Evolutionary conservation across 2,329 filamentous ascomycete species (phyloP).

Genomic region (Chlorencoelia australis): DNA sequence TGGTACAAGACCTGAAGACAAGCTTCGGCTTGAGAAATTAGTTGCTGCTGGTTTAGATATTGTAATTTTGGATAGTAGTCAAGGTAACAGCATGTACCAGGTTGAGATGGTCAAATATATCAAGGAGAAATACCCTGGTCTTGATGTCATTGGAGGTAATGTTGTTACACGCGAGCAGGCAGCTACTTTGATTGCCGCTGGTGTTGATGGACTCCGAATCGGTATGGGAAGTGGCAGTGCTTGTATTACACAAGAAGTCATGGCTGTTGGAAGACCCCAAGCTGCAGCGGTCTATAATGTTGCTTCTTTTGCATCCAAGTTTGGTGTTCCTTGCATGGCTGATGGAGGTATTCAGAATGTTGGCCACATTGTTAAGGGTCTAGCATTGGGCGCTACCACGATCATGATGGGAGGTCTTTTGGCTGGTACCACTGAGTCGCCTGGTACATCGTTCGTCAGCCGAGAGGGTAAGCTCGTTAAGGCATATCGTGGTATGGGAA

Average conservation of each 20-base stretch:
- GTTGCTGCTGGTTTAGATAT: slow-evolving; percentile 94
- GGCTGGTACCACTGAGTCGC: slow-evolving; percentile 93
- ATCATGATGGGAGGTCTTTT: slow-evolving; percentile 99
- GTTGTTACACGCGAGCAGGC: slow-evolving; percentile 97
- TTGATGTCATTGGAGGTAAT: slow-evolving; percentile 97
- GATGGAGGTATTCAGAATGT: slow-evolving; percentile 98
- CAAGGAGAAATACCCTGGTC: slow-evolving; percentile 72
- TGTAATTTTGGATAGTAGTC: slow-evolving; percentile 89
- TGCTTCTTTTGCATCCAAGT: slow-evolving; percentile 77
- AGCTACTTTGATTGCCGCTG: slow-evolving; percentile 80
- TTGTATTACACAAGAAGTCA: slow-evolving; percentile 98
- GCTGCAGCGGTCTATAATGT: slow-evolving; percentile 89
- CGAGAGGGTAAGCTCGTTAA: slow-evolving; percentile 97
- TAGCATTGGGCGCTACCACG: slow-evolving; percentile 85
- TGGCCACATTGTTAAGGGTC: slow-evolving; percentile 96
- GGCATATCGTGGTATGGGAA: slow-evolving; percentile 98
- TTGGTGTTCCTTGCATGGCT: slow-evolving; percentile 95
- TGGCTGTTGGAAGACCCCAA: slow-evolving; percentile 96
- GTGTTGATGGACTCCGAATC: slow-evolving; percentile 92
- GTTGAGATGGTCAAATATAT: slow-evolving; percentile 96
- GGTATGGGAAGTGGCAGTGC: slow-evolving; percentile 98
- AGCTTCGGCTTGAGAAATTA: slow-evolving; percentile 71
- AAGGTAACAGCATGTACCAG: slow-evolving; percentile 98
- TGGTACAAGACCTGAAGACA: slow-evolving; percentile 90
- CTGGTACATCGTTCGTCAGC: slow-evolving; percentile 92